A percentile compares a stretch with the other conserved stretches of the same genome.
Evolutionary conservation across 495 filamentous ascomycete genomes (phyloP).

Genomic region (Sporormia fimetaria): DNA sequence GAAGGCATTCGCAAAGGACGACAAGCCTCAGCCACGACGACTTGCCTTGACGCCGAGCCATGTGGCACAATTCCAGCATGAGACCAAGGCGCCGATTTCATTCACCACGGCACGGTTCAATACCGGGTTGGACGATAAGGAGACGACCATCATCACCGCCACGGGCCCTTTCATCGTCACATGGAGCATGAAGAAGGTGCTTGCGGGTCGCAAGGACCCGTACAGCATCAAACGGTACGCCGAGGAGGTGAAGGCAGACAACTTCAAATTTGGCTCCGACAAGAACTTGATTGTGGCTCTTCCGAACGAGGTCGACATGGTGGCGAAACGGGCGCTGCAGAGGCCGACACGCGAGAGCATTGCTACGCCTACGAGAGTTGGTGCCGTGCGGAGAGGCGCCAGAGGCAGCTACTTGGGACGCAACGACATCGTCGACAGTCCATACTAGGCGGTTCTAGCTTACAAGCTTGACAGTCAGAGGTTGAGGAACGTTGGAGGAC

Average conservation of each 20-base stretch:
- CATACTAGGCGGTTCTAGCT: constrained; percentile 46
- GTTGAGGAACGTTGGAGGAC: background rate
- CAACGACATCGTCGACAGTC: constrained; percentile 75
- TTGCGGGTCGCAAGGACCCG: constrained; percentile 66
- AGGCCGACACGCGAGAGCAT: constrained; percentile 90
- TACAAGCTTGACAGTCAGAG: background rate
- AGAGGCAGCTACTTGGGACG: constrained; percentile 48
- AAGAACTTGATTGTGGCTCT: constrained; percentile 96
- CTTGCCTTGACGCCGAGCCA: constrained; percentile 78
- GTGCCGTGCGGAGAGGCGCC: constrained; percentile 35
- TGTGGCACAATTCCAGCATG: constrained; percentile 92
- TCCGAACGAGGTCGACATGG: constrained; percentile 97
- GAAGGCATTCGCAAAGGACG: constrained; percentile 80
- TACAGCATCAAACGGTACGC: constrained; percentile 94
- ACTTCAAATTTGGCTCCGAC: constrained; percentile 93
- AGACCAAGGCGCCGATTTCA: constrained; percentile 71
- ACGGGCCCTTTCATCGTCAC: constrained; percentile 95
- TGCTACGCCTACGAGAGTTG: constrained; percentile 47
- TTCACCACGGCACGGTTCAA: constrained; percentile 95
- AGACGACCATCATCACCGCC: constrained; percentile 92
- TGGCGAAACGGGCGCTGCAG: constrained; percentile 71
- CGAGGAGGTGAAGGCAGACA: constrained; percentile 95
- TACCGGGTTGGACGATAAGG: constrained; percentile 63
- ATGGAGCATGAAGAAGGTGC: constrained; percentile 84
- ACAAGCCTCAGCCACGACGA: constrained; percentile 86